These are phyloP conservation scores for Rhypophila decipiens DNA, from an alignment of 495 filamentous ascomycete species.

Conservation along the genomic window DNA sequence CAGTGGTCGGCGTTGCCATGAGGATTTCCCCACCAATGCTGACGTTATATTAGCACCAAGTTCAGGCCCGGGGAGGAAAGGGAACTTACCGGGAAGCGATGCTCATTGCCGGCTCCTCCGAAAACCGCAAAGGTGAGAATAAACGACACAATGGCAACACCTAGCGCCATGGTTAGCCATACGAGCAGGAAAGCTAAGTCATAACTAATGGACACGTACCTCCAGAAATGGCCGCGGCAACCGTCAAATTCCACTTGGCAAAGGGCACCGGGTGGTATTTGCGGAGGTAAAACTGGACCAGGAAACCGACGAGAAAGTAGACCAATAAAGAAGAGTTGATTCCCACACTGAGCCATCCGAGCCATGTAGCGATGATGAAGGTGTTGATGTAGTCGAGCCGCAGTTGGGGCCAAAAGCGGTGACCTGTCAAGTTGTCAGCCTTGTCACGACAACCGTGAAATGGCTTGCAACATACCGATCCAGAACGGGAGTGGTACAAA, in stretches of 20 bases:
- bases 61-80: not conserved
- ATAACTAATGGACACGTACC: conserved; percentile 10
- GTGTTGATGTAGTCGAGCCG: conserved; percentile 29
- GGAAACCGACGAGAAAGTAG: conserved; percentile 31
- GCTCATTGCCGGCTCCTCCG: conserved; percentile 32
- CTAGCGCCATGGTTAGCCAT: not conserved
- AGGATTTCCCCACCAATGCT: conserved; percentile 1
- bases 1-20: not conserved
- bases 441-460: conserved; percentile 20
- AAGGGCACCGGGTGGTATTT: conserved; percentile 40
- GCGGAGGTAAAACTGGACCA: conserved; percentile 45
- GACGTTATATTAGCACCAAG: not conserved
- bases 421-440: not conserved
- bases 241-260: conserved; percentile 50
- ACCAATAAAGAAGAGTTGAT: conserved; percentile 33
- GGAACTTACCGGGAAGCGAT: conserved; percentile 29
- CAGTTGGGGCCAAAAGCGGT: conserved; percentile 14
- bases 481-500: conserved; percentile 15
- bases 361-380: conserved; percentile 35
- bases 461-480: conserved; percentile 34
- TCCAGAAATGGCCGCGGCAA: conserved; percentile 48
- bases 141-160: conserved; percentile 43
- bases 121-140: conserved; percentile 52
- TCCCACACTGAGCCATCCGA: conserved; percentile 39
- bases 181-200: not conserved